Conservation (phyloP, 2,329 filamentous ascomycete genomes). For the Chaetomium sp. region DNA sequence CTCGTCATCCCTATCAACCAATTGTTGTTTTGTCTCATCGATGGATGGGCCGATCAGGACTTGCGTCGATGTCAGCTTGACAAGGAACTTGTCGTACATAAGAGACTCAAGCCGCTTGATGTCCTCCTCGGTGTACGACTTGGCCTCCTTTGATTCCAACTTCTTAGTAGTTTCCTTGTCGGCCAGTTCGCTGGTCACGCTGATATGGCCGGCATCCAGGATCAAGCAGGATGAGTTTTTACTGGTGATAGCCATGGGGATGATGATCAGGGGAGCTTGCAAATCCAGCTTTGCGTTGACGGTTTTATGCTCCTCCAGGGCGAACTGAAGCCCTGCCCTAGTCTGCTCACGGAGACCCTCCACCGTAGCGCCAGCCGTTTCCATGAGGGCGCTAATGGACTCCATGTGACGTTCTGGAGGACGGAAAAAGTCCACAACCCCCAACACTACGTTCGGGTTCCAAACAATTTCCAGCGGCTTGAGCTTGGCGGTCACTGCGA, state of each 20-base stretch:
- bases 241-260: conserved; percentile 85
- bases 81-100: conserved; percentile 95
- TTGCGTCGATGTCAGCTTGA: conserved; percentile 92
- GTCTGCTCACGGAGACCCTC: conserved; percentile 94
- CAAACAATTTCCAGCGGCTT: conserved; percentile 97
- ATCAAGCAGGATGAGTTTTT: conserved; percentile 82
- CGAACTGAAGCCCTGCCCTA: conserved; percentile 90
- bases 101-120: conserved; percentile 79
- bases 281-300: conserved; percentile 94
- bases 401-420: conserved; percentile 98
- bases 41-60: conserved; percentile 92
- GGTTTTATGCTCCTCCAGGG: conserved; percentile 94
- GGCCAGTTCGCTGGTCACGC: conserved; percentile 87
- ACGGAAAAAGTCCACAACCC: conserved; percentile 90
- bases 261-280: conserved; percentile 90
- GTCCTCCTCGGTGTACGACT: conserved; percentile 82
- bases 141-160: conserved; percentile 83
- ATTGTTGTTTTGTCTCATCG: conserved; percentile 77
- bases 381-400: conserved; percentile 91
- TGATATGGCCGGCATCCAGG: conserved; percentile 91
- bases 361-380: conserved; percentile 89
- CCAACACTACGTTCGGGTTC: conserved; percentile 88
- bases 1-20: conserved; percentile 59
- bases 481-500: conserved; percentile 81
- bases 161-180: conserved; percentile 86